Evolutionary conservation across 2,329 filamentous ascomycete species (phyloP).

Genomic region (Aspergillus sp.): DNA sequence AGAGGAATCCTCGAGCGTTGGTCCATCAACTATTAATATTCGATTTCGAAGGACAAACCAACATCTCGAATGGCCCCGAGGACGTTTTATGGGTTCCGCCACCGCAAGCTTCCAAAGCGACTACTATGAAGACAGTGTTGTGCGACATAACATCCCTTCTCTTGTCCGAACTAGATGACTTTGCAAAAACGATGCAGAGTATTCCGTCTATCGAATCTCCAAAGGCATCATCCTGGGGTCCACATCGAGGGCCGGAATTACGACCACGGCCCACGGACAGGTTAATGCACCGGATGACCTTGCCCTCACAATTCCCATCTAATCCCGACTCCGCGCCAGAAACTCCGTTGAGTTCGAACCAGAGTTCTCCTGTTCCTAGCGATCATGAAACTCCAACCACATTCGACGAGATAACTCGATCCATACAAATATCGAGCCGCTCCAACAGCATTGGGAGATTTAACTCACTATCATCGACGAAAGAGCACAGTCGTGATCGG

Average conservation of each 20-base stretch:
- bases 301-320: constrained; percentile 57
- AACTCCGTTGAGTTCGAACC: constrained; percentile 34
- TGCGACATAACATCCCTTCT: constrained; percentile 69
- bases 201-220: constrained; percentile 74
- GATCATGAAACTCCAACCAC: constrained; percentile 45
- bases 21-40: constrained; percentile 76
- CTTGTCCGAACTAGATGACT: constrained; percentile 66
- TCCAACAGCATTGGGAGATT: constrained; percentile 33
- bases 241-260: constrained; percentile 45
- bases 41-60: constrained; percentile 56
- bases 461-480: constrained; percentile 37
- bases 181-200: constrained; percentile 66
- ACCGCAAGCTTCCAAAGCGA: constrained; percentile 60
- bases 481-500: constrained; percentile 54
- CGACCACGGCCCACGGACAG: constrained; percentile 48
- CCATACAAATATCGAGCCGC: constrained; percentile 33
- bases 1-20: constrained; percentile 67
- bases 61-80: constrained; percentile 51
- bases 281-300: constrained; percentile 66
- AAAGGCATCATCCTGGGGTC: constrained; percentile 41
- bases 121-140: constrained; percentile 75
- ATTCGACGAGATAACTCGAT: constrained; percentile 47
- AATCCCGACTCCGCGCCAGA: constrained; percentile 30
- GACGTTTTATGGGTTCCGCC: constrained; percentile 67
- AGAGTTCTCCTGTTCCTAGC: constrained; percentile 29